Evolutionary conservation across 345 rosid genomes (phyloP).

Genomic region (Limnanthes douglasii): DNA sequence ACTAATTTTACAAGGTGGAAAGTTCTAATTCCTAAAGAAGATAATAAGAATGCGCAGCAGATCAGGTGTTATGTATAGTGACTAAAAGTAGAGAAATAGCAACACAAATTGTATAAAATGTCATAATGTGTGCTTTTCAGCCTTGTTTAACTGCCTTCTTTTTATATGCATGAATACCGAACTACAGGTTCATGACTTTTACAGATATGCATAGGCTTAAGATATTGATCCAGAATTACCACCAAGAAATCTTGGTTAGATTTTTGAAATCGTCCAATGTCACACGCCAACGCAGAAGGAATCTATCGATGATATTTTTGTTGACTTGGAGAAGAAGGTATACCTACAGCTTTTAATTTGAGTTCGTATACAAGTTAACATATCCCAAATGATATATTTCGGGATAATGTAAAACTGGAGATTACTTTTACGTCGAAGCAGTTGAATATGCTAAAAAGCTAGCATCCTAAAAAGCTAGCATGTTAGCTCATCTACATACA

Average conservation of each 20-base stretch:
- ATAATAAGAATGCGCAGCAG: too few species aligned
- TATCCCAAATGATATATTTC: constrained; percentile 7
- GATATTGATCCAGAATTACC: constrained; percentile 34
- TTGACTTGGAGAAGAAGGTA: constrained; percentile 36
- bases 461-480: too few species aligned
- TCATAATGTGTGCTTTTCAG: too few species aligned
- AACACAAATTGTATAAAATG: too few species aligned
- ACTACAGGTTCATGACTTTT: constrained; percentile 33
- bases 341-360: too few species aligned
- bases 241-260: constrained; percentile 22
- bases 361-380: background rate
- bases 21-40: too few species aligned
- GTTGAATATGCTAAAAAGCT: constrained; percentile 24
- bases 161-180: too few species aligned
- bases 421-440: constrained; percentile 27
- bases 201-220: constrained; percentile 31
- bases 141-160: too few species aligned
- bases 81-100: too few species aligned
- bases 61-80: too few species aligned
- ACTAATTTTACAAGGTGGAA: too few species aligned
- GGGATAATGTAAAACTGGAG: constrained; percentile 47
- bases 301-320: constrained; percentile 14
- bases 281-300: constrained; percentile 5
- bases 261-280: constrained; percentile 24
- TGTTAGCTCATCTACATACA: too few species aligned